Evolutionary conservation across 768 basidiomycete species (phyloP).

Genomic region (Amylocystis lapponica): DNA sequence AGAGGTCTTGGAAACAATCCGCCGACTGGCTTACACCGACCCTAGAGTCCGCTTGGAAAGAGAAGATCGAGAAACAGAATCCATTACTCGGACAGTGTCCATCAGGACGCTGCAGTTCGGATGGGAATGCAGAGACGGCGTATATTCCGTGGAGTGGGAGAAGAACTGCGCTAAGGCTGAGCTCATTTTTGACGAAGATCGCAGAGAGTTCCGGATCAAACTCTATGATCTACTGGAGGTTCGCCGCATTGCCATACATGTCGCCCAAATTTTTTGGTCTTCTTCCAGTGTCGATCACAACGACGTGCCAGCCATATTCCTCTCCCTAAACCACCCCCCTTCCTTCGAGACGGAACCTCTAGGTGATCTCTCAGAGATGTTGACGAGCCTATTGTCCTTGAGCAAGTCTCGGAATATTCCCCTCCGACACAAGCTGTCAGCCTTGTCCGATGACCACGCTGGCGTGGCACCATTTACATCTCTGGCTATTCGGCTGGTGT

Average conservation of each 20-base stretch:
- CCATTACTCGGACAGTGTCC: conserved; percentile 24
- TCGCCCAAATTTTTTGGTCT: conserved; percentile 37
- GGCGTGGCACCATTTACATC: conserved; percentile 47
- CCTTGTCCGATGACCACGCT: conserved; percentile 33
- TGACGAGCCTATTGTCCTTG: not conserved
- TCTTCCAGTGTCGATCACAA: conserved; percentile 28
- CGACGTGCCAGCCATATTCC: conserved; percentile 30
- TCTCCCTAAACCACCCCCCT: conserved; percentile 39
- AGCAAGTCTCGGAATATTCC: not conserved
- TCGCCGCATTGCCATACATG: conserved; percentile 38
- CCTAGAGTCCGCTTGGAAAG: conserved; percentile 31
- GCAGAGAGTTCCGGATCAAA: conserved; percentile 42
- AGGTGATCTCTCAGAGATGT: not conserved
- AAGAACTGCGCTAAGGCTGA: conserved; percentile 21
- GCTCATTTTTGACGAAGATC: conserved; percentile 35
- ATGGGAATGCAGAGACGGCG: conserved; percentile 54
- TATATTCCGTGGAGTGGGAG: conserved; percentile 58
- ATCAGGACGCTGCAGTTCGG: conserved; percentile 48
- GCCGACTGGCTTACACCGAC: conserved; percentile 34
- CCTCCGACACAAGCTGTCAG: conserved; percentile 32
- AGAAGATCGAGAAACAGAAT: conserved; percentile 25
- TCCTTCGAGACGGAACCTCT: conserved; percentile 26
- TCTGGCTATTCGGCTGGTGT: conserved; percentile 46
- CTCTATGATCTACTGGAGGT: conserved; percentile 5
- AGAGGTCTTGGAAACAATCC: conserved; percentile 32